Percentiles rank a stretch among this genome's conserved stretches.
Conservation (phyloP, 176 grass and related monocot species). For the Paspalum vaginatum region DNA sequence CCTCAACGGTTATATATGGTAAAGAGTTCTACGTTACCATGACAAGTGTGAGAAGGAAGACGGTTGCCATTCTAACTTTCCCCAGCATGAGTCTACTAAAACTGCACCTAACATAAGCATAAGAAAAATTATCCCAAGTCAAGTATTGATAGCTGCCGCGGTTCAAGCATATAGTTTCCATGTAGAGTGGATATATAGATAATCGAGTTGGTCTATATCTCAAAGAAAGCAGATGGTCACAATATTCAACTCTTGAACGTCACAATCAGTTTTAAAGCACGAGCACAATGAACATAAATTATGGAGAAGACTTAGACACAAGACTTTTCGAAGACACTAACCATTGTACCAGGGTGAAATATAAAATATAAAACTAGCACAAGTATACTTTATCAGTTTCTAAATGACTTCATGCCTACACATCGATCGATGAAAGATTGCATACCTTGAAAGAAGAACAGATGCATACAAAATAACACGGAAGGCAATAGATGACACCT, state of each 20-base stretch:
- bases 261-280: slow-evolving; percentile 2
- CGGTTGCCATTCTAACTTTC: slow-evolving; percentile 11
- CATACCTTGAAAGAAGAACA: background rate
- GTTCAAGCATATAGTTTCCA: slow-evolving; percentile 44
- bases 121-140: slow-evolving; percentile 40
- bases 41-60: slow-evolving; percentile 40
- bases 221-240: slow-evolving; percentile 35
- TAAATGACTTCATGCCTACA: background rate
- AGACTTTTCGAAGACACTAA: no score
- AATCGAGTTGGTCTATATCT: slow-evolving; percentile 30
- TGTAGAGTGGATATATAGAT: slow-evolving; percentile 57
- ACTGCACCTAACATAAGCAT: slow-evolving; percentile 39
- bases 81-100: slow-evolving; percentile 44
- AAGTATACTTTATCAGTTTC: background rate
- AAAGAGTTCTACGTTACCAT: slow-evolving; percentile 20
- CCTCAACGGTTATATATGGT: background rate
- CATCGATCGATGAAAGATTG: background rate
- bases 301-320: background rate
- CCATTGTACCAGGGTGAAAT: background rate
- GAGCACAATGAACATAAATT: background rate
- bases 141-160: slow-evolving; percentile 35
- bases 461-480: background rate
- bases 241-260: slow-evolving; percentile 46
- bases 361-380: background rate
- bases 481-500: no score